phyloP scores from a whole-genome alignment of 352 stramenopile species.

The Phytopythium sindhum region DNA sequence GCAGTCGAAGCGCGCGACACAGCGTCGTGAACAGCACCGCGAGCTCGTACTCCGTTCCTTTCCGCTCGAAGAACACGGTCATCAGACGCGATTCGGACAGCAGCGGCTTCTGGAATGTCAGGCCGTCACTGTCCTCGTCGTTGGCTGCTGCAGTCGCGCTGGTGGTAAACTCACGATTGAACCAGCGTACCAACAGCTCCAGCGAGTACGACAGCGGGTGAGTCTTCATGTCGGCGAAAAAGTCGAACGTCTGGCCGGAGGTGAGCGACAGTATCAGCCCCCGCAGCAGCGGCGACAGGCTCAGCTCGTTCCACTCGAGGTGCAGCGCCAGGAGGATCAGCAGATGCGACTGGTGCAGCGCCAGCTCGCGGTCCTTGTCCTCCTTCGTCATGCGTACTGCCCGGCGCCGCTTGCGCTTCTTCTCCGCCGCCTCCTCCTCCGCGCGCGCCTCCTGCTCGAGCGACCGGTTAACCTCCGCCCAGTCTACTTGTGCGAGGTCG shows the following conservation, averaged over 20 bases:
- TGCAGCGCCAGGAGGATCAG: constrained; percentile 54
- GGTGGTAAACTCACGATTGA: constrained; percentile 42
- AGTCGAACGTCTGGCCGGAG: constrained; percentile 33
- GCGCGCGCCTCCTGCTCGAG: constrained; percentile 25
- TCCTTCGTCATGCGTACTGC: constrained; percentile 49
- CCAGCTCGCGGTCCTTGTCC: constrained; percentile 59
- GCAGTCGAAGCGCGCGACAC: constrained; percentile 48
- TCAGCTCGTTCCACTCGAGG: constrained; percentile 42
- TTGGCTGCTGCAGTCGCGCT: background rate
- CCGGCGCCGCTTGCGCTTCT: constrained; percentile 31
- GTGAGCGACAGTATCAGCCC: constrained; percentile 64
- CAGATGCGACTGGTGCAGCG: constrained; percentile 68
- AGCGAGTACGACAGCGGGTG: constrained; percentile 48
- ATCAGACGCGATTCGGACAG: constrained; percentile 52
- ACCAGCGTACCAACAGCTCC: constrained; percentile 71
- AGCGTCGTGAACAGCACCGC: constrained; percentile 60
- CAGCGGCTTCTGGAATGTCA: constrained; percentile 7
- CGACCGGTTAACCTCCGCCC: constrained; percentile 61
- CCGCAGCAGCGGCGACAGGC: constrained; percentile 37
- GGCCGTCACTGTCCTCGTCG: constrained; percentile 3
- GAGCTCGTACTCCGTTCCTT: constrained; percentile 45
- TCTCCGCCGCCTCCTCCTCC: constrained; percentile 14
- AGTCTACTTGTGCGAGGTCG: constrained; percentile 54
- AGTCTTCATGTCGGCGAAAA: constrained; percentile 29
- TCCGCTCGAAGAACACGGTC: constrained; percentile 42